Conservation (phyloP, 169 alveolate species). For the Cryptosporidium tyzzeri region DNA sequence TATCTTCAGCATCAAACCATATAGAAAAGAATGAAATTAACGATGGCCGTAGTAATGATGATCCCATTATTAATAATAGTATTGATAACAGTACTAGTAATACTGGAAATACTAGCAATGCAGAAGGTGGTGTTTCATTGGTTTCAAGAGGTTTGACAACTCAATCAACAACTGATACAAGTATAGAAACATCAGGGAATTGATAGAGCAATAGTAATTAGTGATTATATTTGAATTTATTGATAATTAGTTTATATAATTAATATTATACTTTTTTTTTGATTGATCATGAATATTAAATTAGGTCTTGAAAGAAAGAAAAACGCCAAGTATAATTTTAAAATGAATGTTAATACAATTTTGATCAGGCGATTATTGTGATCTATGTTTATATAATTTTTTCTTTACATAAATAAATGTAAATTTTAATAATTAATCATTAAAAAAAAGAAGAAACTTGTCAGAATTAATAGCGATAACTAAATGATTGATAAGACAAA, state of each 20-base stretch:
- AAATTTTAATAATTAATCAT: background rate
- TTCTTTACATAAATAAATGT: background rate
- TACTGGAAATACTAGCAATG: background rate
- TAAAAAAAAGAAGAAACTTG: background rate
- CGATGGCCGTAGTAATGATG: background rate
- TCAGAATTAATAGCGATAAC: too few species aligned
- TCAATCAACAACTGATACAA: constrained; percentile 71
- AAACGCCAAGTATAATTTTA: background rate
- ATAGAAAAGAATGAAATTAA: background rate
- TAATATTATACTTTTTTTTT: background rate
- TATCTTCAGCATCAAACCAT: background rate
- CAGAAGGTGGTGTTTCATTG: constrained; percentile 10
- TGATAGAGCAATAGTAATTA: constrained; percentile 19
- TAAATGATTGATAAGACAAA: too few species aligned
- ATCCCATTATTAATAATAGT: background rate
- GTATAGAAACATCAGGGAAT: constrained; percentile 70
- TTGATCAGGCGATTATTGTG: constrained; percentile 5
- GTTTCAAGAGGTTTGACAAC: constrained; percentile 71
- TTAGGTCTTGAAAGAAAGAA: background rate
- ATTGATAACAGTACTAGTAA: background rate
- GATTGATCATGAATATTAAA: background rate
- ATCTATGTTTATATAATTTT: constrained; percentile 15
- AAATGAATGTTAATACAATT: background rate
- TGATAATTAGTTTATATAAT: constrained; percentile 11
- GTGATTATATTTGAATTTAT: constrained; percentile 10